Evolutionary conservation across 2,329 filamentous ascomycete genomes (phyloP).

Genomic region (Polychaeton citri): DNA sequence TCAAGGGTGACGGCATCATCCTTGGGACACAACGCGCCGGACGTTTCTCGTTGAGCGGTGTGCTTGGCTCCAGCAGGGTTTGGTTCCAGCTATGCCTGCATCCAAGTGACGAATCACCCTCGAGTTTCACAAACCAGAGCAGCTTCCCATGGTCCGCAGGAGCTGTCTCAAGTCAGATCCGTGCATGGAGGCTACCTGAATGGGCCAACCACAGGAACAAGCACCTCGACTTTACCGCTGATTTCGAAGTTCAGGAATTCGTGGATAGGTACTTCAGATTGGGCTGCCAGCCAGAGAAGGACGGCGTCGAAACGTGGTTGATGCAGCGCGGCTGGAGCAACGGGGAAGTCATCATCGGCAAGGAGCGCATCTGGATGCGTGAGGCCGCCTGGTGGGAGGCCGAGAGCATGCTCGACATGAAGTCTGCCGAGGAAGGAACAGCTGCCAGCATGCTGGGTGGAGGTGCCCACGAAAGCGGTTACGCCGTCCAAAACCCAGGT

Average conservation of each 20-base stretch:
- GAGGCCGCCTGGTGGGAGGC: constrained; percentile 96
- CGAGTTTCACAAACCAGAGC: constrained; percentile 56
- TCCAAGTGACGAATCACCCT: constrained; percentile 75
- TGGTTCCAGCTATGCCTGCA: constrained; percentile 94
- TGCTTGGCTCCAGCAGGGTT: constrained; percentile 71
- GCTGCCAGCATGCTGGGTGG: constrained; percentile 30
- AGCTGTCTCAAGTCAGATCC: constrained; percentile 80
- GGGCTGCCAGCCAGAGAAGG: constrained; percentile 77
- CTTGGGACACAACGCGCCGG: constrained; percentile 53
- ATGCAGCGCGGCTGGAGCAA: constrained; percentile 97
- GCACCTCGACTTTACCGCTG: constrained; percentile 85
- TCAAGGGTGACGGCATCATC: constrained; percentile 63
- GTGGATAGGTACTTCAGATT: constrained; percentile 66
- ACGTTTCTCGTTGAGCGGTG: constrained; percentile 61
- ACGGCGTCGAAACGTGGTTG: constrained; percentile 89
- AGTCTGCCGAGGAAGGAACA: constrained; percentile 41
- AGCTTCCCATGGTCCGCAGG: constrained; percentile 89
- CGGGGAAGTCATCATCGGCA: constrained; percentile 82
- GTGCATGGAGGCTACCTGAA: constrained; percentile 84
- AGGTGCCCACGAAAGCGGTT: constrained; percentile 55
- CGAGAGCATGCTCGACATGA: constrained; percentile 87
- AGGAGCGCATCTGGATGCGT: constrained; percentile 88
- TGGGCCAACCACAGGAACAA: constrained; percentile 93
- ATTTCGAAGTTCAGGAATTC: constrained; percentile 93
- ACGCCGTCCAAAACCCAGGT: constrained; percentile 46